phyloP scores from a whole-genome alignment of 2,329 filamentous ascomycete species.

The Chrysosporium keratinophilum region DNA sequence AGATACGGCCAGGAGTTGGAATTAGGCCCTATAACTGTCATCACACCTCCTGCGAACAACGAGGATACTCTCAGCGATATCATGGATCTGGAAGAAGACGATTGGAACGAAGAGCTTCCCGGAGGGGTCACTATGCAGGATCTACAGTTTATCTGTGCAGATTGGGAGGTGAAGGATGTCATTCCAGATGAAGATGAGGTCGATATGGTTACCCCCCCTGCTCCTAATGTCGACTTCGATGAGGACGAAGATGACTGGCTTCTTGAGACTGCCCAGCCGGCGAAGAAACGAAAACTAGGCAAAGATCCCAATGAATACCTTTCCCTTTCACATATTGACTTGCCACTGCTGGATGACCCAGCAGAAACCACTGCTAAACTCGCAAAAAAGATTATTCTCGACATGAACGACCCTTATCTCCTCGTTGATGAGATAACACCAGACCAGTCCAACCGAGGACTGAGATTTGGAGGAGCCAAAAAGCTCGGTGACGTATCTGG shows the following conservation, averaged over 20 bases:
- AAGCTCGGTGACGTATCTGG: slow-evolving; percentile 53
- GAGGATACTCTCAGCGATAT: slow-evolving; percentile 41
- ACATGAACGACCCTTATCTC: slow-evolving; percentile 79
- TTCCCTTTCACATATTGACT: slow-evolving; percentile 48
- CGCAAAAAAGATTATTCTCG: slow-evolving; percentile 68
- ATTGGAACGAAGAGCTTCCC: slow-evolving; percentile 52
- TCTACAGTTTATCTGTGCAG: slow-evolving; percentile 72
- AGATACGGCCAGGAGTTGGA: slow-evolving; percentile 43
- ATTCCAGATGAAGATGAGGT: slow-evolving; percentile 32
- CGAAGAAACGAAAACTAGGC: slow-evolving; percentile 56
- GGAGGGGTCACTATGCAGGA: slow-evolving; percentile 70
- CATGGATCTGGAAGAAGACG: slow-evolving; percentile 42
- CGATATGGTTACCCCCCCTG: slow-evolving; percentile 13
- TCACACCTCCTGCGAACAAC: slow-evolving; percentile 37
- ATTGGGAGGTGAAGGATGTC: slow-evolving; percentile 63
- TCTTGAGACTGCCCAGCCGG: slow-evolving; percentile 40
- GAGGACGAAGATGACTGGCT: slow-evolving; percentile 49
- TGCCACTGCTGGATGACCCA: slow-evolving; percentile 71
- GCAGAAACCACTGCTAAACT: slow-evolving; percentile 61
- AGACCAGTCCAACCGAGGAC: slow-evolving; percentile 49
- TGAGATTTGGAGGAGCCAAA: slow-evolving; percentile 28
- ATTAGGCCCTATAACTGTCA: slow-evolving; percentile 46
- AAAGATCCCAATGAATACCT: slow-evolving; percentile 38
- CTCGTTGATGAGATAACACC: slow-evolving; percentile 68
- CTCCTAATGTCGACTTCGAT: slow-evolving; percentile 38